phyloP scores from a whole-genome alignment of 192 early-diverging fungal genomes.

The Backusella luteola region DNA sequence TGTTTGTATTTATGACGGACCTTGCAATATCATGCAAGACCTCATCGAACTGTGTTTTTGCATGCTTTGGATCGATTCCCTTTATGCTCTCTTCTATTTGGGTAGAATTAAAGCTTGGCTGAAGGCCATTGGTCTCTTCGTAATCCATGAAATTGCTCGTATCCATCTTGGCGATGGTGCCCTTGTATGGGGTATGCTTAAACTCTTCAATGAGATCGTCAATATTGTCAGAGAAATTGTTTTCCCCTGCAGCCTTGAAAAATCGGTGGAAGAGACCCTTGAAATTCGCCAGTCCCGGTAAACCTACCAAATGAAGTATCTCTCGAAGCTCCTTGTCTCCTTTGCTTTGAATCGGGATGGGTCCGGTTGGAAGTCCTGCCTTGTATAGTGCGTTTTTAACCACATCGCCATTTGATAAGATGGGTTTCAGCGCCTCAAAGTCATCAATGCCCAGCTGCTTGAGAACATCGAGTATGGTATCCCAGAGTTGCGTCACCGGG shows the following conservation, averaged over 20 bases:
- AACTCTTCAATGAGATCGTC: background rate
- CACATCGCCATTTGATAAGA: background rate
- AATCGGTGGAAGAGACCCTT: background rate
- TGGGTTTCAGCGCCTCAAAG: background rate
- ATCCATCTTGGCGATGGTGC: background rate
- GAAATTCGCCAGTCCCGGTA: background rate
- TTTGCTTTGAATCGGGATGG: background rate
- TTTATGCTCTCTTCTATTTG: background rate
- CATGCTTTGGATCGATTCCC: background rate
- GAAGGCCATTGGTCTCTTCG: background rate
- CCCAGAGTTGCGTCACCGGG: background rate
- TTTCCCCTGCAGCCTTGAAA: background rate
- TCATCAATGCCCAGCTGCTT: background rate
- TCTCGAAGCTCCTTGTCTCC: background rate
- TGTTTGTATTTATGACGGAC: background rate
- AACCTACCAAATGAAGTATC: background rate
- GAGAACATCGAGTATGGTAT: background rate
- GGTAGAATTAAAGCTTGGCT: background rate
- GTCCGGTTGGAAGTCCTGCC: background rate
- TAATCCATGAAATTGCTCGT: background rate
- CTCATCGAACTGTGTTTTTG: background rate
- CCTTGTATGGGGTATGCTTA: background rate
- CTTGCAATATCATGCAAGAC: background rate
- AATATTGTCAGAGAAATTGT: background rate
- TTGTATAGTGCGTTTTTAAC: background rate